Evolutionary conservation across 202 grass and related monocot species (phyloP), one percentile per base, ranked within the genome.

Genomic region (Setaria italica): DNA sequence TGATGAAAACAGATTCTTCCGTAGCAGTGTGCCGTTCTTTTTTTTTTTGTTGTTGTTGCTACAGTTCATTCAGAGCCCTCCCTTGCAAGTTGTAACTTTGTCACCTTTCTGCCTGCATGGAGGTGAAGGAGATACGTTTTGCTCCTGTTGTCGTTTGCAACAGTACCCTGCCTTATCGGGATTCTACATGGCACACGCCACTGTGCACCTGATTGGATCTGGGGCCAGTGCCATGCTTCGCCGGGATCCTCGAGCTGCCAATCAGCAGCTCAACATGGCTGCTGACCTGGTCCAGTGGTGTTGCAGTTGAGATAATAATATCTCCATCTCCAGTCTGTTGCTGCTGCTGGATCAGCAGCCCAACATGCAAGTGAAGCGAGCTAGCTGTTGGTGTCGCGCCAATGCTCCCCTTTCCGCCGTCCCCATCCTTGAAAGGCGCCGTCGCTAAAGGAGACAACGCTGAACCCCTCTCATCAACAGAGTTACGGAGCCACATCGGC

Each of bases 301-400:
- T 85, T 9, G 55, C 79, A 59, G 34, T 37, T 25, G 25, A 25
- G 78, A 78, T 72, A 78, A 78, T 72, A 78, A 82, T 67, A 25
- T 25, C 25, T 25, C 25, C 25, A 39, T 59, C 9, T 42, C 34
- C 35, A 56, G 20, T 66, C 70, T 77, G 47, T 16, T 16, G 37
- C 83, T 78, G 25, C 35, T 11, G 21, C 58, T 30, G n/a, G 2
- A 64, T 2, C 62, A 33, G 21, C 57, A 60, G 3, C 20, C 14
- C 59, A 3, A 4, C 46, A 33, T 5, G 47, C 47, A 33, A 33
- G 6, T 72, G 45, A 15, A 50, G 70, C 51, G 6, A 41, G 39
- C 39, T 41, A 41, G 39, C 39, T 41, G 39, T 41, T 41, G 3
- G 3, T 41, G 39, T 41, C 39, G 39, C 5, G 39, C 39, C 39